phyloP scores from a whole-genome alignment of 495 filamentous ascomycete species.

The Hamigera avellanea region DNA sequence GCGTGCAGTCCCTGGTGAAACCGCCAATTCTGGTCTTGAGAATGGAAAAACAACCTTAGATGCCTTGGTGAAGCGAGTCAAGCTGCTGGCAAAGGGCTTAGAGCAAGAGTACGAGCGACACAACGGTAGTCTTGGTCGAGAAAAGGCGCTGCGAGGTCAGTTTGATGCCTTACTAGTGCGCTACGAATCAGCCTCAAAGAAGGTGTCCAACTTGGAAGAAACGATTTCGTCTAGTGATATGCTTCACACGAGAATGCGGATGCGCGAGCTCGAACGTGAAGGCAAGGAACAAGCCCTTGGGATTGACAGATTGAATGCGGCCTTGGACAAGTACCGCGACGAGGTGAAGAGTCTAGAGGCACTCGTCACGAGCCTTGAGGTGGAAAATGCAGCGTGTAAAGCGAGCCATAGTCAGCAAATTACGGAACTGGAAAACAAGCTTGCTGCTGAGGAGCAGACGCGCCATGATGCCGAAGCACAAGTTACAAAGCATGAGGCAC shows the following conservation, averaged over 20 bases:
- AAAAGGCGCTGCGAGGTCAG: constrained; percentile 28
- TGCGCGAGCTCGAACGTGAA: constrained; percentile 38
- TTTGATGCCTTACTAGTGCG: constrained; percentile 29
- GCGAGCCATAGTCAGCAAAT: constrained; percentile 23
- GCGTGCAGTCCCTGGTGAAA: constrained; percentile 53
- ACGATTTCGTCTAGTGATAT: constrained; percentile 43
- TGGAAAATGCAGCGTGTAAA: constrained; percentile 30
- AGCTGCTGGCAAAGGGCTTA: constrained; percentile 25
- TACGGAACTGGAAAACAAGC: constrained; percentile 25
- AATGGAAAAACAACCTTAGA: constrained; percentile 26
- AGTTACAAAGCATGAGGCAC: constrained; percentile 18
- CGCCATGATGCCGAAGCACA: constrained; percentile 25
- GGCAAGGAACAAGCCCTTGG: constrained; percentile 45
- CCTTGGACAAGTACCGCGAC: constrained; percentile 49
- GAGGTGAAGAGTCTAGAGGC: constrained; percentile 53
- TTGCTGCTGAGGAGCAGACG: constrained; percentile 23
- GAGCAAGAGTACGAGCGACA: constrained; percentile 18
- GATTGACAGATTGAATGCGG: constrained; percentile 47
- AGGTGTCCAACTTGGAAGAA: constrained; percentile 39
- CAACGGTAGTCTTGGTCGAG: constrained; percentile 19
- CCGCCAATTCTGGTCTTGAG: constrained; percentile 28
- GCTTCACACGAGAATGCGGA: constrained; percentile 27
- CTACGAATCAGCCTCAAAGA: constrained; percentile 28
- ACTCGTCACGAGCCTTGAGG: constrained; percentile 48
- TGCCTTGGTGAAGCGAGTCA: constrained; percentile 24